A percentile compares a stretch with the other conserved stretches of the same genome.
Evolutionary conservation across 2,329 filamentous ascomycete genomes (phyloP).

Genomic region (Cercospora sojina): DNA sequence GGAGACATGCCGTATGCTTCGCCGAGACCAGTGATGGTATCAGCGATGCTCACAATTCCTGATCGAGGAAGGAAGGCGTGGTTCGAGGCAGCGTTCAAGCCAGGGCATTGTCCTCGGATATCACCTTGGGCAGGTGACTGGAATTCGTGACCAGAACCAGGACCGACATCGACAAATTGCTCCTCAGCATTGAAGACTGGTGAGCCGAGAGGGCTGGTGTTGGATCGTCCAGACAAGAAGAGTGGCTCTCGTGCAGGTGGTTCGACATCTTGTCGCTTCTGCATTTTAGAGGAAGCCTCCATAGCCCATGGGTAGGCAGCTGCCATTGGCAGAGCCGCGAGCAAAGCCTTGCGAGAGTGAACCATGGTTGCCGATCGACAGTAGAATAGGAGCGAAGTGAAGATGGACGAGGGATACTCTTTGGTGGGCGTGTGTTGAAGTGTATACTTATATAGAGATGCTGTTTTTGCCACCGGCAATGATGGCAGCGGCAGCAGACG

Average conservation of each 20-base stretch:
- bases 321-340: constrained; percentile 15
- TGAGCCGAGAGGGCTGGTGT: constrained; percentile 1
- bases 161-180: constrained; percentile 33
- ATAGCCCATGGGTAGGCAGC: constrained; percentile 17
- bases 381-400: neutral
- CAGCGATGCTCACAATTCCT: neutral
- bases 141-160: constrained; percentile 31
- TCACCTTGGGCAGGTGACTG: constrained; percentile 33
- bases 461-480: neutral
- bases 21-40: constrained; percentile 8
- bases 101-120: constrained; percentile 36
- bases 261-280: constrained; percentile 6
- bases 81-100: constrained; percentile 31
- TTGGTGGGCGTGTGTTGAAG: neutral
- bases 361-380: constrained; percentile 7
- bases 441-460: neutral
- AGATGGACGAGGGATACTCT: neutral
- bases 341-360: constrained; percentile 9
- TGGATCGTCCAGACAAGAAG: constrained; percentile 11
- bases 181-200: constrained; percentile 28
- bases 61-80: neutral
- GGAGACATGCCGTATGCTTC: constrained; percentile 38
- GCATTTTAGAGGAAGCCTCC: constrained; percentile 1
- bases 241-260: constrained; percentile 8
- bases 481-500: neutral